Base-by-base conservation (phyloP, 495 filamentous ascomycete genomes). In the Penicillium bovifimosum region DNA sequence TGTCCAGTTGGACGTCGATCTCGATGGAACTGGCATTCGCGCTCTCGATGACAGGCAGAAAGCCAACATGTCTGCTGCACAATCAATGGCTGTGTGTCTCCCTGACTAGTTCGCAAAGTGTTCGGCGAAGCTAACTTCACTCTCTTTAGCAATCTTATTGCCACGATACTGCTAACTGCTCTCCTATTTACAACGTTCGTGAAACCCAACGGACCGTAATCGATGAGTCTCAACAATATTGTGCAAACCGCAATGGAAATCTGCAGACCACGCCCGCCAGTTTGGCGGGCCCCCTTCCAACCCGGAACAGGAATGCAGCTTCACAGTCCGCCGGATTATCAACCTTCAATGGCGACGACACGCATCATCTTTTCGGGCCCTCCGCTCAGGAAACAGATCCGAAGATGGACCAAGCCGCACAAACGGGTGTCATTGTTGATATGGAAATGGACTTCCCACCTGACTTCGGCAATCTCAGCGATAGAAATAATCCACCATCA, bases 1-100 rank as follows among this genome's bases (percentile, higher is more conserved):
- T 31, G 86, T 92, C 20, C 93, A 97, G 68, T 75, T 99, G 5
- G 90, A 96, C 62, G 85, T 96, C 8, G 93, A 99, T 61, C 79
- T 96, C 2, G 86, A 91, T 62, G 84, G 86, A 6, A 75, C 67
- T n/a, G 68, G 69, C 9, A 63, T 79, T 24, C 63, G 58, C 16
- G 55, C 54, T 9, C 9, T 58, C 9, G 50, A 63, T 16, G 41
- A 45, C 38, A 31, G 33, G 13, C 54, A 63, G 34, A 41, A 14
- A 2, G 44, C 39, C 14, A 26, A 42, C 10, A 26, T 42, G 16
- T 27, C 47, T 43, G 41, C 29, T 27, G 41, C 47, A 11, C 42
- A 61, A 36, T 54, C 49, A 0, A 55, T 57, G 47, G 58, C 24
- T 13, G 43, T 65, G 9, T 41, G 59, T 60, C 6, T 26, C 16